Conservation (phyloP, 2,329 filamentous ascomycete genomes). For the Pseudopithomyces chartarum region DNA sequence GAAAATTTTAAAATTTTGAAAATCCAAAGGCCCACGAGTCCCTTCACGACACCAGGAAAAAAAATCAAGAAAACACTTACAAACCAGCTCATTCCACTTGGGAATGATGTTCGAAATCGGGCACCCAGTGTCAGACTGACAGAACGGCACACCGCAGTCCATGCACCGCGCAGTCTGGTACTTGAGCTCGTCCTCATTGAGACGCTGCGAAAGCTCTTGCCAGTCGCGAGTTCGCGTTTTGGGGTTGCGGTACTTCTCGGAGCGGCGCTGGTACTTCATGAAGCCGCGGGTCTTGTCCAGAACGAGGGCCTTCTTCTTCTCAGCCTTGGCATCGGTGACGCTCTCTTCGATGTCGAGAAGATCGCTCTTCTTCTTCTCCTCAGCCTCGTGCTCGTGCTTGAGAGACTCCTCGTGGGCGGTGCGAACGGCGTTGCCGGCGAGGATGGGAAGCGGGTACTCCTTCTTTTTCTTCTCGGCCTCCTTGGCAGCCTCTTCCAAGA, state of each 20-base stretch:
- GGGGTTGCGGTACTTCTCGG: conserved; percentile 88
- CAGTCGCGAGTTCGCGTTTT: conserved; percentile 89
- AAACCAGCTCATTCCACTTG: conserved; percentile 88
- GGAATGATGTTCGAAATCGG: conserved; percentile 98
- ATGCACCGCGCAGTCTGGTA: conserved; percentile 97
- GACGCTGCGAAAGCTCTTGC: conserved; percentile 84
- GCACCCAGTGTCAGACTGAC: conserved; percentile 93
- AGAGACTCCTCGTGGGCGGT: conserved; percentile 58
- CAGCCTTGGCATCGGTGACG: conserved; percentile 78
- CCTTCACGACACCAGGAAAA: too few species aligned
- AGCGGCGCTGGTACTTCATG: conserved; percentile 93
- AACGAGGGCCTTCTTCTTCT: conserved; percentile 90
- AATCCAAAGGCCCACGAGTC: too few species aligned
- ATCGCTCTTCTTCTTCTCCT: conserved; percentile 71
- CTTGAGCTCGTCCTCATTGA: conserved; percentile 94
- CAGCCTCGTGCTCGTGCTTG: conserved; percentile 63
- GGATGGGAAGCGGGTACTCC: conserved; percentile 78
- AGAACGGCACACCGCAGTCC: conserved; percentile 99
- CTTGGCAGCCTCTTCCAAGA: conserved; percentile 84
- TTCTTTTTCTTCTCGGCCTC: conserved; percentile 82
- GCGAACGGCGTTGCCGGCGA: conserved; percentile 68
- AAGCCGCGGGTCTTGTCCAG: conserved; percentile 98
- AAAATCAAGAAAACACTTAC: too few species aligned
- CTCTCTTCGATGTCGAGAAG: conserved; percentile 87
- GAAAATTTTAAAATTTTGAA: too few species aligned